Evolutionary conservation across 805 yeast genomes (phyloP), one percentile per base, ranked within the genome.

Genomic region (Kuraishia ogatae): DNA sequence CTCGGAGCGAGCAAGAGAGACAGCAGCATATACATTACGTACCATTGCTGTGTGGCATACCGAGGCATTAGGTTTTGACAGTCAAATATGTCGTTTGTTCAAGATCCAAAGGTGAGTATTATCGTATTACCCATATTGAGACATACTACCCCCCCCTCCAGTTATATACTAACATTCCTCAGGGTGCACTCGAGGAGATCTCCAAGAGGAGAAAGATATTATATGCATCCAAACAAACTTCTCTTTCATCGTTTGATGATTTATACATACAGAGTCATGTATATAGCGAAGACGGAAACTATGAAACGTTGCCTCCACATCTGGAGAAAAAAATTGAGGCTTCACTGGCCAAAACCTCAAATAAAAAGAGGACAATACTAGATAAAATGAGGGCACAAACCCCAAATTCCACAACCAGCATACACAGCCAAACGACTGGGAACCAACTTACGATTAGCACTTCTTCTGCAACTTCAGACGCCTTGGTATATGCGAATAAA

Each of bases 131-230:
- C 23, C 48, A 23, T 26, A 26, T 6, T 26, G 29, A 26, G n/a
- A n/a, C n/a, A n/a, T n/a, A n/a, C n/a, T n/a, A n/a, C n/a, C n/a
- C 17, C 20, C 23, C 17, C 22, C 11, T 13, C 22, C 23, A 19
- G 26, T 8, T 15, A 50, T 15, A 17, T 6, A 46, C 48, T 46
- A 46, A 46, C 23, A 46, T n/a, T n/a, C 13, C 15, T 5, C 48
- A 46, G 48, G 24, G 19, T 17, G 50, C 50, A 5, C 49, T 50
- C 7, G 23, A n/a, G 24, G 43, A 50, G 22, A 20, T 53, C 28
- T 53, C 54, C 35, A 53, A 54, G 50, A 17, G 51, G 28, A 43
- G 53, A 23, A 50, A 50, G 50, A 20, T 17, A 22, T 48, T 54
- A 23, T 54, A 50, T 50, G 52, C 43, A n/a, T 28, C 43, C 19